phyloP scores from a whole-genome alignment of 225 moss, liverwort and hornwort genomes.

The Straminergon stramineum region DNA sequence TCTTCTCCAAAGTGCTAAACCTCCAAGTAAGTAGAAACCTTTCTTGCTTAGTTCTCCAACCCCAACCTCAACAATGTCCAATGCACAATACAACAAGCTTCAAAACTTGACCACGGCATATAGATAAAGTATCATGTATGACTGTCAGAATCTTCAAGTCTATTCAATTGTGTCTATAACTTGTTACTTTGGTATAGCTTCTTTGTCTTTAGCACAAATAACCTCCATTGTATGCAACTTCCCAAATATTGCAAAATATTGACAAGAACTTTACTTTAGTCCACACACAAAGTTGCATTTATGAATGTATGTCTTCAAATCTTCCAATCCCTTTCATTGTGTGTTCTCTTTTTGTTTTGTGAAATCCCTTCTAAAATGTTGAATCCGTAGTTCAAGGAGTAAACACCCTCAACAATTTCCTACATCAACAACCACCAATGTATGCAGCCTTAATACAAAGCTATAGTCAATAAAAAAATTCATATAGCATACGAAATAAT shows the following conservation, averaged over 20 bases:
- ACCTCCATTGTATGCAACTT: not conserved
- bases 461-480: not conserved
- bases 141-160: not conserved
- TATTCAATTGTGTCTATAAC: not conserved
- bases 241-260: not conserved
- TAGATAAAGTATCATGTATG: not conserved
- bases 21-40: not conserved
- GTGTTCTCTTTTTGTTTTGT: not conserved
- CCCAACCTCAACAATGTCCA: not conserved
- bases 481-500: not conserved
- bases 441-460: not conserved
- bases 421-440: not conserved
- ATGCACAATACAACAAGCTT: not conserved
- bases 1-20: not conserved
- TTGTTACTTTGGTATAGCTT: not conserved
- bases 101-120: not conserved
- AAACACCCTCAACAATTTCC: not conserved
- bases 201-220: not conserved
- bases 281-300: not conserved
- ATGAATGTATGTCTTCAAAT: not conserved
- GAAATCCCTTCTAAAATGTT: not conserved
- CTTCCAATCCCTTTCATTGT: not conserved
- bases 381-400: not conserved
- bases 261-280: not conserved
- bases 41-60: not conserved